These are phyloP conservation scores for Sporothrix protearum DNA, from an alignment of 2,329 filamentous ascomycete species.

Conservation along the genomic window DNA sequence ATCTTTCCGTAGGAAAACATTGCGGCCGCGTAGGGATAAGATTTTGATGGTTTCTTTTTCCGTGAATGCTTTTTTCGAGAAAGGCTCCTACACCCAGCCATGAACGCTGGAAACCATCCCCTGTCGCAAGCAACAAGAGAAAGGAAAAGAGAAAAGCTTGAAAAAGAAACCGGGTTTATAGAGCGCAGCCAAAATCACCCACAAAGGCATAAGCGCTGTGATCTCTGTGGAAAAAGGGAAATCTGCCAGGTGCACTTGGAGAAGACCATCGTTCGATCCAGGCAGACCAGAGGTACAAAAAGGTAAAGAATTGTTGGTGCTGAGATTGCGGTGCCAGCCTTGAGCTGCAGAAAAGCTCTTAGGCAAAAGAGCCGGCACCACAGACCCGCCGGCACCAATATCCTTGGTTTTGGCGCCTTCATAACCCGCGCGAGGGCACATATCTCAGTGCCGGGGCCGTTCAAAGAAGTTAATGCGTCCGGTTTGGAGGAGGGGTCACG, in stretches of 20 bases:
- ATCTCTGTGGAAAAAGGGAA: constrained; percentile 41
- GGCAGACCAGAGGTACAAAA: constrained; percentile 27
- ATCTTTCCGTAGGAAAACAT: constrained; percentile 73
- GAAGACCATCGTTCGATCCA: not conserved
- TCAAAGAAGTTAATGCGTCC: constrained; percentile 55
- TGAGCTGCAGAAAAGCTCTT: not conserved
- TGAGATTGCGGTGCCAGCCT: not conserved
- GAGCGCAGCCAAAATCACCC: constrained; percentile 87
- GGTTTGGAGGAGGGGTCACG: constrained; percentile 46
- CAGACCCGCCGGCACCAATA: not conserved
- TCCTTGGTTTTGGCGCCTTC: constrained; percentile 46
- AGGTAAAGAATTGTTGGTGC: not conserved
- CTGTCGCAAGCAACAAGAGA: constrained; percentile 21
- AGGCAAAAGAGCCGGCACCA: not conserved
- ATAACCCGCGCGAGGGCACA: constrained; percentile 41
- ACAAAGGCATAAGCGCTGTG: constrained; percentile 78
- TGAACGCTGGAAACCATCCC: constrained; percentile 18
- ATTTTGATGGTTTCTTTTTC: constrained; percentile 93
- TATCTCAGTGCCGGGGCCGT: constrained; percentile 30
- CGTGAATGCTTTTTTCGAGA: constrained; percentile 45
- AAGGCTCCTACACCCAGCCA: not conserved
- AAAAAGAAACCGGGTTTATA: constrained; percentile 27
- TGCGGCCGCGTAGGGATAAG: constrained; percentile 85
- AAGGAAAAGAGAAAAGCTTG: constrained; percentile 52
- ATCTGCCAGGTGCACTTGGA: constrained; percentile 15